These are phyloP conservation scores for Cyclostephanos invisitatus DNA, from an alignment of 108 stramenopile species.

Conservation along the genomic window DNA sequence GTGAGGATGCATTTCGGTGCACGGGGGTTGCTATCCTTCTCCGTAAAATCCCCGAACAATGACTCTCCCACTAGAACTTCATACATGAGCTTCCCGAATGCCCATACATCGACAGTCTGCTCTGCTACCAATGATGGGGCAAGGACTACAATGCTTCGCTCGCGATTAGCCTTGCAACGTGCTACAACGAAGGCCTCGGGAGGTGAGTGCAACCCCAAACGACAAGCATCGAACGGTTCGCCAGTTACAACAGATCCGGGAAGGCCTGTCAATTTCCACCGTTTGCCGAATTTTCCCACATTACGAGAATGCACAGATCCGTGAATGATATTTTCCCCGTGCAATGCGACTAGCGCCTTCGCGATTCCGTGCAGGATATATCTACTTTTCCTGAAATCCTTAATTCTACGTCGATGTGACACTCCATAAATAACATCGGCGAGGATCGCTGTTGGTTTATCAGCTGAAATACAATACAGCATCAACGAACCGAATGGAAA, in stretches of 20 bases:
- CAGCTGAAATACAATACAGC: constrained; percentile 65
- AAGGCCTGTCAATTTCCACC: constrained; percentile 72
- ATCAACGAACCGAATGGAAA: constrained; percentile 13
- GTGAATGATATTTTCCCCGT: constrained; percentile 68
- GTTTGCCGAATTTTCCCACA: constrained; percentile 68
- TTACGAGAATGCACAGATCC: constrained; percentile 58
- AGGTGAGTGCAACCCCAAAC: constrained; percentile 57
- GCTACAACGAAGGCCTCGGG: constrained; percentile 62
- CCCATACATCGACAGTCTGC: constrained; percentile 74
- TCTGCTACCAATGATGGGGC: constrained; percentile 42
- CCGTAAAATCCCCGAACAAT: constrained; percentile 51
- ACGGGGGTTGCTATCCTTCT: constrained; percentile 27
- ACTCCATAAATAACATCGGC: constrained; percentile 68
- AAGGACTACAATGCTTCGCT: constrained; percentile 15
- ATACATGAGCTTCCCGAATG: constrained; percentile 77
- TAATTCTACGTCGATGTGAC: constrained; percentile 57
- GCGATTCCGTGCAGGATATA: constrained; percentile 61
- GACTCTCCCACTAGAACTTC: constrained; percentile 78
- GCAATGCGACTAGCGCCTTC: constrained; percentile 64
- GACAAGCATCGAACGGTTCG: constrained; percentile 38
- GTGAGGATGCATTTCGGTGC: constrained; percentile 13
- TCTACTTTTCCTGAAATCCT: constrained; percentile 64
- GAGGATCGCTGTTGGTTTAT: constrained; percentile 56
- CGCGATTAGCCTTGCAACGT: constrained; percentile 22
- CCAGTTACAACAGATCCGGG: constrained; percentile 55